Conservation (phyloP, 2,329 filamentous ascomycete genomes). For the Phialophora chinensis region DNA sequence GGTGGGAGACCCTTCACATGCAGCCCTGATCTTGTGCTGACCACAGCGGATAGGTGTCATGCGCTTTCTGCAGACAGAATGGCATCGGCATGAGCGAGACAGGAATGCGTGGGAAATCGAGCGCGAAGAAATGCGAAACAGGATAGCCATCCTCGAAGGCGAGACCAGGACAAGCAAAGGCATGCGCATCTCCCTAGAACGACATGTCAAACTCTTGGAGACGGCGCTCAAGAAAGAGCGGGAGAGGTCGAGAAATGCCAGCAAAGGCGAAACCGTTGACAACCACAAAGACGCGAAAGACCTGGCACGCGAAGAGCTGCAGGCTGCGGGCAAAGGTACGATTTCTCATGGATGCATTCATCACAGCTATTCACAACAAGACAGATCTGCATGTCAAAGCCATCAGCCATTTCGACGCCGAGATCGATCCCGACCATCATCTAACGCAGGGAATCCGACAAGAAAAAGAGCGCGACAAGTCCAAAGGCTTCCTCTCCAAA, state of each 20-base stretch:
- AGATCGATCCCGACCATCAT: slow-evolving; percentile 50
- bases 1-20: slow-evolving; percentile 24
- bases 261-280: slow-evolving; percentile 59
- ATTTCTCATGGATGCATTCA: not conserved
- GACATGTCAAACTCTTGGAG: slow-evolving; percentile 89
- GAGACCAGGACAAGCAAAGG: slow-evolving; percentile 85
- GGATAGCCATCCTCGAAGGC: slow-evolving; percentile 93
- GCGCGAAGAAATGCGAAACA: slow-evolving; percentile 96
- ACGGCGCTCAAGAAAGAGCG: slow-evolving; percentile 84
- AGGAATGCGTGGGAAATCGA: slow-evolving; percentile 99
- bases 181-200: slow-evolving; percentile 84
- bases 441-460: slow-evolving; percentile 58
- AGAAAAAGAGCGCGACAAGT: slow-evolving; percentile 67
- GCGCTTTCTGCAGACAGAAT: slow-evolving; percentile 98
- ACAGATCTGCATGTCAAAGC: slow-evolving; percentile 32
- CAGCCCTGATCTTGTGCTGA: slow-evolving; percentile 6
- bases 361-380: slow-evolving; percentile 18
- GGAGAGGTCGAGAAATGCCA: slow-evolving; percentile 65
- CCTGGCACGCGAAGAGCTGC: slow-evolving; percentile 53
- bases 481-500: slow-evolving; percentile 66
- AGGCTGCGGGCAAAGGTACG: slow-evolving; percentile 48
- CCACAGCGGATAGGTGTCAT: slow-evolving; percentile 76
- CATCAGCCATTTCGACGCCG: slow-evolving; percentile 55
- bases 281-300: slow-evolving; percentile 54
- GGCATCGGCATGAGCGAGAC: slow-evolving; percentile 97